Base-by-base conservation (phyloP, 2,329 filamentous ascomycete genomes). In the Aspergillus ibericus region DNA sequence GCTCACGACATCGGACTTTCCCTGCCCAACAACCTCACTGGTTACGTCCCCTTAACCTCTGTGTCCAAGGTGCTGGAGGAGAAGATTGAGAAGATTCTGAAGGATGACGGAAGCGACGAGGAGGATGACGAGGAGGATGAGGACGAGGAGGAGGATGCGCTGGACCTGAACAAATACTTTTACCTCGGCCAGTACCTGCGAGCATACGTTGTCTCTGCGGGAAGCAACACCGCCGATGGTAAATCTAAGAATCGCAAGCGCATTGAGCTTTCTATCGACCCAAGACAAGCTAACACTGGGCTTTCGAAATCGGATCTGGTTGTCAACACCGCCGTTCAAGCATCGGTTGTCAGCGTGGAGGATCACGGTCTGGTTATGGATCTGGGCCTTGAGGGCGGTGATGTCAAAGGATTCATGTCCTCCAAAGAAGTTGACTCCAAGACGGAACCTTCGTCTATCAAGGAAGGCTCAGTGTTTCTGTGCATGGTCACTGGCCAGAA, bases 341-440 rank as follows among this genome's bases (percentile, higher is more conserved):
- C 92, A 1, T 89, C 92, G 0, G 88, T 99, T 25, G 78, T 84
- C 52, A 99, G 93, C 75, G 89, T 96, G n/a, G 93, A 99, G 75
- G 96, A 99, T 68, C 93, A 96, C 70, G 95, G 95, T 61, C 84
- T 95, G 58, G 85, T 98, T 56, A 96, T 99, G 92, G 92, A 97
- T 66, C 78, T 98, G 36, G 92, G 92, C 16, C 80, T 98, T 6
- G 81, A 87, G 35, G 85, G 87, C 54, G 78, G 82, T 32, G 83
- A 85, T 36, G 74, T 93, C 53, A 88, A 87, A 60, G 95, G 91
- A 2, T 99, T 99, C 77, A 82, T 99, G 70, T 85, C 92, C 5
- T 90, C 89, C 61, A 92, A 89, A 70, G 92, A 97, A 71, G 79
- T 97, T 16, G 90, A 91, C 51, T 72, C 84, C 29, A 81, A 80